Evolutionary conservation across 2,329 filamentous ascomycete species (phyloP).

Genomic region (Curvularia hawaiiensis): DNA sequence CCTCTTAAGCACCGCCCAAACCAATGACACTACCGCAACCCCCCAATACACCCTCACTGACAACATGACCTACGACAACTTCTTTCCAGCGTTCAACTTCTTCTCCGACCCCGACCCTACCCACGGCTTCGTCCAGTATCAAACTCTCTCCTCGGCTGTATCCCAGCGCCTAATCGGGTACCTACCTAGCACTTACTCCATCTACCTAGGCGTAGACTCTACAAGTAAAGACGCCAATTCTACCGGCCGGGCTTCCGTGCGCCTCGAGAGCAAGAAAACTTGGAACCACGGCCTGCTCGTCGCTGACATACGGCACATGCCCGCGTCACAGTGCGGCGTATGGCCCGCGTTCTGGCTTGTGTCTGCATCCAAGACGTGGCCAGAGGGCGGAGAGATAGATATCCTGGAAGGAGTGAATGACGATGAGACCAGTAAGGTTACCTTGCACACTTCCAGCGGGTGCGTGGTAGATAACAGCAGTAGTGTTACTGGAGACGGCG

Average conservation of each 20-base stretch:
- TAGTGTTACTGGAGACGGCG: neutral
- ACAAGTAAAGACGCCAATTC: constrained; percentile 30
- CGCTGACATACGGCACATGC: constrained; percentile 46
- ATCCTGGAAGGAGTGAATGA: constrained; percentile 46
- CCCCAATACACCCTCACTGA: constrained; percentile 30
- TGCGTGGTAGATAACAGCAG: constrained; percentile 29
- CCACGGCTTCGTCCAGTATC: constrained; percentile 40
- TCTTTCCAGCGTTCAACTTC: constrained; percentile 42
- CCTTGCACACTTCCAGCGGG: constrained; percentile 39
- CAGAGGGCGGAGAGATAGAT: constrained; percentile 43
- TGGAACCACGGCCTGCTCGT: constrained; percentile 42
- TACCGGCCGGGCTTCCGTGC: constrained; percentile 36
- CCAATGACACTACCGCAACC: neutral
- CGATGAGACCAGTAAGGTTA: constrained; percentile 32
- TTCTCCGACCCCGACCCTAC: constrained; percentile 38
- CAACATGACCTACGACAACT: constrained; percentile 38
- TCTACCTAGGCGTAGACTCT: constrained; percentile 52
- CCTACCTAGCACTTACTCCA: constrained; percentile 13
- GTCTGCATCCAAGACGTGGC: constrained; percentile 37
- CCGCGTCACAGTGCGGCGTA: constrained; percentile 32
- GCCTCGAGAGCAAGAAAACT: constrained; percentile 37
- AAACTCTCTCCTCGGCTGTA: constrained; percentile 26
- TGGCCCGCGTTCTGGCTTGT: constrained; percentile 47
- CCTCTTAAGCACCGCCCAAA: constrained; percentile 11
- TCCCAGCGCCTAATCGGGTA: constrained; percentile 9